Evolutionary conservation across 106 monocot genomes (phyloP), one percentile per base, ranked within the genome.

Genomic region (Allium sativum): DNA sequence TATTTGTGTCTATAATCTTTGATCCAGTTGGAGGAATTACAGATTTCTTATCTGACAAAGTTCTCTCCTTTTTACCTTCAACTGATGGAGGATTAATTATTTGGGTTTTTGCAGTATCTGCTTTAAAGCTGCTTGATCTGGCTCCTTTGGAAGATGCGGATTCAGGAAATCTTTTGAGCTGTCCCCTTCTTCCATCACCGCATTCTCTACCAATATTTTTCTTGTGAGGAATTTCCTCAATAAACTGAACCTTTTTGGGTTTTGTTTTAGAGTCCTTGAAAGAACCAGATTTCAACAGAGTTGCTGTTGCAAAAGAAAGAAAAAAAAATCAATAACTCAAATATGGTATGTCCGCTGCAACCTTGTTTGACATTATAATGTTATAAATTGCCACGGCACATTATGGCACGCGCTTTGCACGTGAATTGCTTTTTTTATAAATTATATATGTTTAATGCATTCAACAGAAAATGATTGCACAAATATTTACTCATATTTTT

Each of bases 201-300:
- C 65, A 40, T 41, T 79, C 93, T 65, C 66, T 80, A 1, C 19
- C 44, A 51, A 54, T 47, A 47, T 80, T 84, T 54, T 73, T 70
- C 65, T 76, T 88, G 18, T 62, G 75, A 46, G 68, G 69, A 67
- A 78, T 50, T 69, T 65, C 70, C 51, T 70, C 84, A 10, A 59
- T 68, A 10, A 81, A 51, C 58, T 74, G 76, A 55, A 85, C 78
- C 31, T 31, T 31, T 73, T 85, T 88, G 44, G 80, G 55, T 56
- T 84, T 84, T 66, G 75, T 47, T 44, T 61, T 73, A 40, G 73
- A 72, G 60, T 56, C 68, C 52, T 82, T 79, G 70, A 85, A 79
- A 72, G 85, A 93, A 53, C 21, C 42, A 7, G 82, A 77, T 65
- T 79, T 92, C 13, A 81, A 71, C 22, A 80, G 65, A 58, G 48